Evolutionary conservation across 2,329 filamentous ascomycete species (phyloP).

Genomic region (Coniochaeta ligniaria): DNA sequence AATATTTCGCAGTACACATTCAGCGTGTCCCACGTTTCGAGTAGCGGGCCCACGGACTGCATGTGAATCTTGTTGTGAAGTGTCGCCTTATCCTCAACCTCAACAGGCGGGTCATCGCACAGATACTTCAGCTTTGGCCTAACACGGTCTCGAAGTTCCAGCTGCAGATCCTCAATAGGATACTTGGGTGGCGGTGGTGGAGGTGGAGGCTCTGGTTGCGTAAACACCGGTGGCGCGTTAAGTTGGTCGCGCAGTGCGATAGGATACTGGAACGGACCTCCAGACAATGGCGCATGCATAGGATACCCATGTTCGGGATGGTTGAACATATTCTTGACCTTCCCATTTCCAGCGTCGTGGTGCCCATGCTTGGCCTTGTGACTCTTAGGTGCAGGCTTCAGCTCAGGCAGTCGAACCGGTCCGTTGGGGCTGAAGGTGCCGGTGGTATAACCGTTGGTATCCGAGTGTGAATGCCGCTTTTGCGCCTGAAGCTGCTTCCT

Average conservation of each 20-base stretch:
- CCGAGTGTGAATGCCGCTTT: slow-evolving; percentile 48
- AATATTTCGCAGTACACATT: slow-evolving; percentile 98
- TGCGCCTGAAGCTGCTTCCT: slow-evolving; percentile 65
- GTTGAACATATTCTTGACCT: slow-evolving; percentile 26
- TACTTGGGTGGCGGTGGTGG: slow-evolving; percentile 70
- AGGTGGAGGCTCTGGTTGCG: slow-evolving; percentile 13
- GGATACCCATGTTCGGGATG: slow-evolving; percentile 29
- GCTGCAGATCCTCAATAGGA: slow-evolving; percentile 87
- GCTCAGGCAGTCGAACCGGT: slow-evolving; percentile 57
- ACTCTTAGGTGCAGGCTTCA: slow-evolving; percentile 67
- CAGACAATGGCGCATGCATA: slow-evolving; percentile 30
- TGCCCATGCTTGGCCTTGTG: slow-evolving; percentile 47
- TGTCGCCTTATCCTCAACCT: slow-evolving; percentile 36
- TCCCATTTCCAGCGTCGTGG: slow-evolving; percentile 23
- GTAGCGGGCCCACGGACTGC: slow-evolving; percentile 74
- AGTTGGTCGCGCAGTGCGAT: slow-evolving; percentile 32
- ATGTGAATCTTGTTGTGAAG: slow-evolving; percentile 61
- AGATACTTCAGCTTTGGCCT: slow-evolving; percentile 75
- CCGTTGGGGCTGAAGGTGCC: slow-evolving; percentile 29
- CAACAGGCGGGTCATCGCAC: slow-evolving; percentile 54
- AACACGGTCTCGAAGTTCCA: slow-evolving; percentile 59
- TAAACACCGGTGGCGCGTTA: slow-evolving; percentile 27
- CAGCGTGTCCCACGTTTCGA: slow-evolving; percentile 93
- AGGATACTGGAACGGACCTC: slow-evolving; percentile 40
- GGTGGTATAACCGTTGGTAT: slow-evolving; percentile 34